Percentiles rank a stretch among this genome's conserved stretches.
phyloP scores from a whole-genome alignment of 305 asterid genomes.

The Fraxinus latifolia region DNA sequence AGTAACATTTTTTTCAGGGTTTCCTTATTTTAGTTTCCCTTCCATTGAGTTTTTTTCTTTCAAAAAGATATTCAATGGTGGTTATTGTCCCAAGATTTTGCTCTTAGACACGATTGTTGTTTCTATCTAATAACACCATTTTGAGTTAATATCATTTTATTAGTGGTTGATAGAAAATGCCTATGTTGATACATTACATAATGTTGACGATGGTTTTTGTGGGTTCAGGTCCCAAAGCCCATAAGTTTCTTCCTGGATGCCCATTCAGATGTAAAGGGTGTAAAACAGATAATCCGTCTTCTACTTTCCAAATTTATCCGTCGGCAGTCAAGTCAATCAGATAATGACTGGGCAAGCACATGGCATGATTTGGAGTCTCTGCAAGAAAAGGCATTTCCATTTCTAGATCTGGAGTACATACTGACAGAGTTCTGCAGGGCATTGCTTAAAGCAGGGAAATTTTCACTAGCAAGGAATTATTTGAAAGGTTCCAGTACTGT shows the following conservation, averaged over 20 bases:
- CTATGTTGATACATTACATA: conserved; percentile 18
- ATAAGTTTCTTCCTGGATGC: conserved; percentile 69
- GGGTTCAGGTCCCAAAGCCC: conserved; percentile 86
- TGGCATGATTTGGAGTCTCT: conserved; percentile 94
- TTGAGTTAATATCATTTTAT: conserved; percentile 14
- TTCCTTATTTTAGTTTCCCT: conserved; percentile 12
- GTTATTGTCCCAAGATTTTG: conserved; percentile 12
- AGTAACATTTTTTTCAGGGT: neutral
- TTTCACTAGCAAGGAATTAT: conserved; percentile 87
- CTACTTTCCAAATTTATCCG: conserved; percentile 88
- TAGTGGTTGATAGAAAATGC: conserved; percentile 10
- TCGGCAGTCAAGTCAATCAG: conserved; percentile 77
- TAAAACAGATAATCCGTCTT: conserved; percentile 88
- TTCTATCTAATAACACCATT: conserved; percentile 8
- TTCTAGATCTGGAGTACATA: conserved; percentile 83
- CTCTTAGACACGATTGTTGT: conserved; percentile 11
- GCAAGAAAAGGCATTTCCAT: conserved; percentile 90
- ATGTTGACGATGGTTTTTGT: conserved; percentile 19
- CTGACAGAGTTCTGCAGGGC: conserved; percentile 97
- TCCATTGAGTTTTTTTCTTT: conserved; percentile 2
- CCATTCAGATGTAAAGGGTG: conserved; percentile 69
- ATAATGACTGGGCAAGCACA: conserved; percentile 93
- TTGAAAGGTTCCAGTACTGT: conserved; percentile 82
- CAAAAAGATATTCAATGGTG: neutral
- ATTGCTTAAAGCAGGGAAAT: conserved; percentile 91